Evolutionary conservation across 306 rosid genomes (phyloP), one percentile per base, ranked within the genome.

Genomic region (Trifolium fragiferum): DNA sequence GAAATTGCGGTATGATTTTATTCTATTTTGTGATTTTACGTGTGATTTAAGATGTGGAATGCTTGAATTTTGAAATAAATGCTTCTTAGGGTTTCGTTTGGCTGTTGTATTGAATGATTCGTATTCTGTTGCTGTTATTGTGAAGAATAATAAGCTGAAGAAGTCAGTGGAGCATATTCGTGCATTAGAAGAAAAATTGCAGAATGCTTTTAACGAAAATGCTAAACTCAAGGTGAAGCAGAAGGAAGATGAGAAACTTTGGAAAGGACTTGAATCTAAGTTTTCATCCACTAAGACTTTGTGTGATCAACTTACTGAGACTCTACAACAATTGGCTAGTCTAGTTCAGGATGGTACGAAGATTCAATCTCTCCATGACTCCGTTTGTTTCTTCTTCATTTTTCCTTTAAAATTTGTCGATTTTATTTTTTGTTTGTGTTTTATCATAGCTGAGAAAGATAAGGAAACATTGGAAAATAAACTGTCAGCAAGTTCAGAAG

Each of bases 141-240:
- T 79, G 75, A 84, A 91, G 98, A 94, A 92, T 60, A 77, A 78
- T 66, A 94, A 94, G 82, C 85, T 92, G 77, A 94, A 84, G 82
- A 90, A 90, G 77, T 88, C 97, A 6, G 25, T 75, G 83, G 98
- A 88, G 81, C 84, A 86, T 68, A 71, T 84, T 5, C 87, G 83
- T 43, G 87, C 81, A 7, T 82, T 91, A 57, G 97, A 94, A 86
- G 92, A 90, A 68, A 94, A 94, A 72, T 64, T 94, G 86, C 98
- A 90, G 87, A 87, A 79, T 57, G 95, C 92, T 9, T 85, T 90
- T 16, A 94, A 94, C 73, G 98, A 94, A 82, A 94, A 90, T 35
- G 87, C 95, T 8, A 94, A 94, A 80, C 94, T 91, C 44, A 86
- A 86, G 82, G 97, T 94, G 84, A 90, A 88, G 87, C 98, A 88